A percentile compares a stretch with the other conserved stretches of the same genome.
Evolutionary conservation across 331 rosid species (phyloP).

Genomic region (Stylosanthes scabra): DNA sequence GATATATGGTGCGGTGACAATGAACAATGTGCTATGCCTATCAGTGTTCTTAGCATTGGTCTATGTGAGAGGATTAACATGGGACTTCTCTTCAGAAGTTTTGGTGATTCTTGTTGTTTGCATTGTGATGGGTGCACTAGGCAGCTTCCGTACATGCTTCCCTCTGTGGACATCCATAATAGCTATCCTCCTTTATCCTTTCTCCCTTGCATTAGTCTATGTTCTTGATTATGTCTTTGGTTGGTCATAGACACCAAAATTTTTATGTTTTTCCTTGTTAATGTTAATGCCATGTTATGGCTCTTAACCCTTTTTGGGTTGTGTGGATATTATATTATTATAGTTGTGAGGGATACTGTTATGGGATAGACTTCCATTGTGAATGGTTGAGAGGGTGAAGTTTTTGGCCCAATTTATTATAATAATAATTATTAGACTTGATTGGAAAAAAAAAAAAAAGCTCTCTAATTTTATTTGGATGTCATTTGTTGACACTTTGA

Average conservation of each 20-base stretch:
- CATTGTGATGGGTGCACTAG: conserved; percentile 71
- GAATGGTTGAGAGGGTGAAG: conserved; percentile 25
- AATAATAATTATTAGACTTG: not conserved
- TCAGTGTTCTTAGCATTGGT: conserved; percentile 95
- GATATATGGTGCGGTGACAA: conserved; percentile 93
- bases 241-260: conserved; percentile 73
- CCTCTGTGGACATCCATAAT: conserved; percentile 85
- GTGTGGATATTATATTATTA: conserved; percentile 22
- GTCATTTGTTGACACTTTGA: too few species aligned
- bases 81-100: conserved; percentile 97
- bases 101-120: conserved; percentile 82
- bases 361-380: conserved; percentile 20
- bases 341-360: conserved; percentile 10
- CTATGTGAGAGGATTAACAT: conserved; percentile 77
- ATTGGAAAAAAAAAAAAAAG: conserved; percentile 3
- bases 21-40: conserved; percentile 91
- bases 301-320: conserved; percentile 19
- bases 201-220: conserved; percentile 83
- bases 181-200: conserved; percentile 88
- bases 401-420: conserved; percentile 28
- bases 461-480: too few species aligned
- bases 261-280: not conserved
- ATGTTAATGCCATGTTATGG: not conserved
- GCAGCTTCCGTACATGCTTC: conserved; percentile 83
- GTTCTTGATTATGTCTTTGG: conserved; percentile 88